Conservation (phyloP, 2,329 filamentous ascomycete genomes). For the Penicillium verrucosum region DNA sequence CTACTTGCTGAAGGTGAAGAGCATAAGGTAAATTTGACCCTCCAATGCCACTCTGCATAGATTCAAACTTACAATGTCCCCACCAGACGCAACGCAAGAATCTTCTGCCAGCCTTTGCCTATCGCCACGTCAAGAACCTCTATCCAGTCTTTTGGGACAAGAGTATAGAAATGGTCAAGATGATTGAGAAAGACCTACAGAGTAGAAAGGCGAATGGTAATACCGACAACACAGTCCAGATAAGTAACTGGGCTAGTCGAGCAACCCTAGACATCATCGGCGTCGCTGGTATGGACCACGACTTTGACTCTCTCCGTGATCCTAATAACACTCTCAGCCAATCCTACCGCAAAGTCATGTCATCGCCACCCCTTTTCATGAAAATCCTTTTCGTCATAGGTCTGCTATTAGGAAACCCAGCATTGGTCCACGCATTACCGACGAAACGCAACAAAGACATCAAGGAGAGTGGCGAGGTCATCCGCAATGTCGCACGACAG, state of each 20-base stretch:
- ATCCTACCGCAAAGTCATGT: constrained; percentile 30
- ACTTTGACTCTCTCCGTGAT: constrained; percentile 65
- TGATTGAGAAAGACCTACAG: constrained; percentile 51
- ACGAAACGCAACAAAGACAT: constrained; percentile 68
- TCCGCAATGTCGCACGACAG: constrained; percentile 64
- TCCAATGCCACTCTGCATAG: background rate
- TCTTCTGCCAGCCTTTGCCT: constrained; percentile 79
- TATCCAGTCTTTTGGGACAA: constrained; percentile 84
- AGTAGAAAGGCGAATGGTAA: constrained; percentile 34
- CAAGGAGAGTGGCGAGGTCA: constrained; percentile 52
- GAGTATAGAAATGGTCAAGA: constrained; percentile 62
- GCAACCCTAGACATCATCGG: constrained; percentile 75
- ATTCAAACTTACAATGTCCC: background rate
- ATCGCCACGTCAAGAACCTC: constrained; percentile 77
- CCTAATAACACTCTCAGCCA: constrained; percentile 57
- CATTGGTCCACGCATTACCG: constrained; percentile 63
- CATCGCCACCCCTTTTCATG: constrained; percentile 12
- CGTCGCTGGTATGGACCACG: constrained; percentile 65
- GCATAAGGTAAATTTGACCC: constrained; percentile 58
- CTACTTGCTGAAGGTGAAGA: constrained; percentile 86
- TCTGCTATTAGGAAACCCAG: constrained; percentile 59
- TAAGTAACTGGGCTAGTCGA: constrained; percentile 62
- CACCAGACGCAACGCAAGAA: constrained; percentile 63
- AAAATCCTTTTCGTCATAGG: constrained; percentile 56
- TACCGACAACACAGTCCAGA: constrained; percentile 51